A percentile compares a stretch with the other conserved stretches of the same genome.
These are phyloP conservation scores for Chlorella sorokiniana DNA, from an alignment of 139 green algal genomes.

Conservation along the genomic window DNA sequence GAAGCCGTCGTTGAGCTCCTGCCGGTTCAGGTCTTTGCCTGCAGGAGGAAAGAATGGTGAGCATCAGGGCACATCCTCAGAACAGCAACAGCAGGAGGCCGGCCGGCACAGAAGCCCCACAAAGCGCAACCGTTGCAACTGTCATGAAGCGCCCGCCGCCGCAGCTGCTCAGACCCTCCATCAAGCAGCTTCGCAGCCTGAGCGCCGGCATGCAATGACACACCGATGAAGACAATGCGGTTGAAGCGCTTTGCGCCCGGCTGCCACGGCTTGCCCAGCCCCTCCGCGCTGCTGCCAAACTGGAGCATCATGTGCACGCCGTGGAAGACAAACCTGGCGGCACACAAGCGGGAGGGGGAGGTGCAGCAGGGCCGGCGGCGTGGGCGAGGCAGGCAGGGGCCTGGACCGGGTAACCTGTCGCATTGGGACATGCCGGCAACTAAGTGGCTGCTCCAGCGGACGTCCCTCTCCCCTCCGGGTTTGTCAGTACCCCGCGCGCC, in stretches of 20 bases:
- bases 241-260: conserved; percentile 71
- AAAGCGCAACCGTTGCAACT: too few species aligned
- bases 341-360: neutral
- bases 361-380: too few species aligned
- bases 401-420: too few species aligned
- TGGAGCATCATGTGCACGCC: conserved; percentile 85
- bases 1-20: conserved; percentile 83
- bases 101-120: too few species aligned
- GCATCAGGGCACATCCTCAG: too few species aligned
- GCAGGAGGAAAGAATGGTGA: neutral
- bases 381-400: neutral
- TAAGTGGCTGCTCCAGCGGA: too few species aligned
- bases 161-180: neutral
- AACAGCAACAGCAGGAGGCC: too few species aligned
- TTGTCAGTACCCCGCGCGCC: too few species aligned
- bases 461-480: too few species aligned
- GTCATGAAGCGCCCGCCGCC: too few species aligned
- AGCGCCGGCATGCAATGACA: neutral
- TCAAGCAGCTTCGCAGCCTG: neutral
- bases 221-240: conserved; percentile 92
- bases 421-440: too few species aligned
- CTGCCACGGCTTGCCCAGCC: conserved; percentile 62
- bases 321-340: conserved; percentile 36
- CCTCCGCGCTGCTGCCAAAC: conserved; percentile 70
- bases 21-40: conserved; percentile 84